Evolutionary conservation across 371 early-diverging fungal species (phyloP).

Genomic region (Chytridium lagenaria): DNA sequence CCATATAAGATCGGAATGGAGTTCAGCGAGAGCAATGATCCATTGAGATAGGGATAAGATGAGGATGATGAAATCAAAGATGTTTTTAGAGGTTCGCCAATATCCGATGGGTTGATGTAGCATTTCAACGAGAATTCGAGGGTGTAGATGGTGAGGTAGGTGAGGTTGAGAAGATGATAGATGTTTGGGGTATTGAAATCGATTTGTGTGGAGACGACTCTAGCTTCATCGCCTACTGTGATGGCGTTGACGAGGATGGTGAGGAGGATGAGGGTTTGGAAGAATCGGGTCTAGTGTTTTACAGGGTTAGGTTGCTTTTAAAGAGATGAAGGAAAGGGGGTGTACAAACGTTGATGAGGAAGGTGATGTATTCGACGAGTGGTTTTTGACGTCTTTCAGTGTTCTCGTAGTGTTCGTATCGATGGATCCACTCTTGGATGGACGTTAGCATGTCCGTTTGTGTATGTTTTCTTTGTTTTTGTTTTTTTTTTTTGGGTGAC

Average conservation of each 20-base stretch:
- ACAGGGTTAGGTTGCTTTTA: too few species aligned
- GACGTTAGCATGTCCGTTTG: too few species aligned
- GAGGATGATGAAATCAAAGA: conserved; percentile 21
- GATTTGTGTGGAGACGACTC: background rate
- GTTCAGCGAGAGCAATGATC: background rate
- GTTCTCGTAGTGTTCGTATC: too few species aligned
- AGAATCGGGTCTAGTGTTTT: too few species aligned
- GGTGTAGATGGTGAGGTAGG: conserved; percentile 33
- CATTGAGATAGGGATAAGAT: conserved; percentile 17
- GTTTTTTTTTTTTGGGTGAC: too few species aligned
- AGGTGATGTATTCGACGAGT: too few species aligned
- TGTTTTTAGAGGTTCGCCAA: conserved; percentile 23
- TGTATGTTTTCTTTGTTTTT: too few species aligned
- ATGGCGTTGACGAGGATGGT: conserved; percentile 18
- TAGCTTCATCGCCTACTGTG: conserved; percentile 24
- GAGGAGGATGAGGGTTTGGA: conserved; percentile 16
- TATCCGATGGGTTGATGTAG: background rate
- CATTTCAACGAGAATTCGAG: conserved; percentile 27
- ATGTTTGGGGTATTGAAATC: background rate
- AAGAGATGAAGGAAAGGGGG: too few species aligned
- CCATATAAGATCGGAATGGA: background rate
- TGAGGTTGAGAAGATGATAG: conserved; percentile 24
- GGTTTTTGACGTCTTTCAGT: too few species aligned
- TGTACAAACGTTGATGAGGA: too few species aligned
- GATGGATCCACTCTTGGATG: too few species aligned